Conservation (phyloP, 75 land plant genomes). For the Azolla pinnata region DNA sequence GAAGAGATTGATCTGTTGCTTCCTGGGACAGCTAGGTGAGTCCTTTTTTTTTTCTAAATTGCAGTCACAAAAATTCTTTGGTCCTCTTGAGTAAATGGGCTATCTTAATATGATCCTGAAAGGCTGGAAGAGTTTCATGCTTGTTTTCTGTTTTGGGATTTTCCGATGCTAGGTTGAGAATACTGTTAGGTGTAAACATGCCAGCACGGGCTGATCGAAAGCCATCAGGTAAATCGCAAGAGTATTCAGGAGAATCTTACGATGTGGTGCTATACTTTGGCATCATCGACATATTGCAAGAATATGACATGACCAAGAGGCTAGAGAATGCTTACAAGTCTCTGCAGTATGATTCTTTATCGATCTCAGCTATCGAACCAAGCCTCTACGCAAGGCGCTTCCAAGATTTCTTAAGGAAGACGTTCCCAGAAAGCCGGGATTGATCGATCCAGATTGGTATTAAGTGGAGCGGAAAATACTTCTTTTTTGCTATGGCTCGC, state of each 20-base stretch:
- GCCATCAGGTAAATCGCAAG: slow-evolving; percentile 11
- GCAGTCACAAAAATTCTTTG: too few species aligned
- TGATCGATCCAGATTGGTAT: too few species aligned
- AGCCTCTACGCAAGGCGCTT: slow-evolving; percentile 40
- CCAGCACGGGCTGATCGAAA: slow-evolving; percentile 37
- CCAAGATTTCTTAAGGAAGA: slow-evolving; percentile 33
- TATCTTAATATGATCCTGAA: too few species aligned
- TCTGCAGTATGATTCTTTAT: slow-evolving; percentile 39
- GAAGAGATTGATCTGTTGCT: slow-evolving; percentile 91
- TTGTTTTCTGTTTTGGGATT: neutral
- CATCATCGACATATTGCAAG: slow-evolving; percentile 50
- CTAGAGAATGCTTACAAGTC: slow-evolving; percentile 58
- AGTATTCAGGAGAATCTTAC: slow-evolving; percentile 27
- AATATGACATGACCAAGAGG: slow-evolving; percentile 34
- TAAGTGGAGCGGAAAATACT: neutral
- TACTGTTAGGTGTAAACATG: slow-evolving; percentile 35
- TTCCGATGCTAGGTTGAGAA: slow-evolving; percentile 20
- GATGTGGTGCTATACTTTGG: slow-evolving; percentile 50
- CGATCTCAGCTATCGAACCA: slow-evolving; percentile 49
- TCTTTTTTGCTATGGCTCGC: neutral
- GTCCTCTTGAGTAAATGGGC: too few species aligned
- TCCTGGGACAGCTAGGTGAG: slow-evolving; percentile 95
- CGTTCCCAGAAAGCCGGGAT: slow-evolving; percentile 26
- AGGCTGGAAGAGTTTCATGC: neutral
- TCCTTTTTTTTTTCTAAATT: too few species aligned